phyloP scores from a whole-genome alignment of 331 rosid genomes.

The Erythrophleum ivorense region DNA sequence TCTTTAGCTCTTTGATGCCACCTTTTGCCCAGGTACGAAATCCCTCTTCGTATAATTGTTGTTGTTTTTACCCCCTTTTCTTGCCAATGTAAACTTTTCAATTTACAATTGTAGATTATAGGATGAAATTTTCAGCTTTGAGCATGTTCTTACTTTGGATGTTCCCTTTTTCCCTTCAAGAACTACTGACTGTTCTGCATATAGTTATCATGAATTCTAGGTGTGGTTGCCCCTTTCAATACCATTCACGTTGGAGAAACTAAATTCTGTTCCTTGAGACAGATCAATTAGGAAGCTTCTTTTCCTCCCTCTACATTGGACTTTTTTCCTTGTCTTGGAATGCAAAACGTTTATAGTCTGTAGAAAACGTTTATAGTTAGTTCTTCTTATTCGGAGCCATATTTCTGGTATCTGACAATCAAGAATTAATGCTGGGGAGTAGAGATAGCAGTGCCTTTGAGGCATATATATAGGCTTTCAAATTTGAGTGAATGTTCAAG shows the following conservation, averaged over 20 bases:
- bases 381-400: too few species aligned
- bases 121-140: slow-evolving; percentile 1
- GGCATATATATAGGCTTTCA: too few species aligned
- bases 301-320: too few species aligned
- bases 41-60: background rate
- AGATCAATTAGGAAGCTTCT: too few species aligned
- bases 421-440: too few species aligned
- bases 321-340: background rate
- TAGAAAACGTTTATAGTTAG: too few species aligned
- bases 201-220: too few species aligned
- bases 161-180: background rate
- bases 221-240: background rate
- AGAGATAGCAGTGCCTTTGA: too few species aligned
- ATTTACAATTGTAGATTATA: background rate
- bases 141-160: background rate
- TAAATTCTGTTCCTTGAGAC: background rate
- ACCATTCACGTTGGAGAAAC: background rate
- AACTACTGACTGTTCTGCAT: background rate
- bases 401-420: background rate
- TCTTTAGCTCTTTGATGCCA: slow-evolving; percentile 40
- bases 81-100: background rate
- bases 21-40: slow-evolving; percentile 39
- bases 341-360: background rate
- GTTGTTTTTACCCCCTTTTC: background rate
- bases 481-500: too few species aligned